Conservation (phyloP, 2,329 filamentous ascomycete species). For the Leptographium wingfieldii region DNA sequence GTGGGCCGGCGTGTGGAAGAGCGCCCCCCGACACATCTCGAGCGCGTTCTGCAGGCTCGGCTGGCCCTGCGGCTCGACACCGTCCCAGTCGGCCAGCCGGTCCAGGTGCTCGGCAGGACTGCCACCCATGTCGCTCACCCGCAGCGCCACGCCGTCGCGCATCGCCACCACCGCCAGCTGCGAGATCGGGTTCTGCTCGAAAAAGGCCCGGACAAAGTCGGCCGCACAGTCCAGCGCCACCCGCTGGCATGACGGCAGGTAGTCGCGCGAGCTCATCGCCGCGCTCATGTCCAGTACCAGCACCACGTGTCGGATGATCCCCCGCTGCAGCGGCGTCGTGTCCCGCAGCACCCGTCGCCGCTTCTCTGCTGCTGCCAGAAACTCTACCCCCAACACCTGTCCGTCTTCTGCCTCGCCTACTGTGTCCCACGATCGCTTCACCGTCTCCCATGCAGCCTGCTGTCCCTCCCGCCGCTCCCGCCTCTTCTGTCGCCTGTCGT, state of each 20-base stretch:
- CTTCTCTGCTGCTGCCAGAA: constrained; percentile 74
- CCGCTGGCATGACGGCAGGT: constrained; percentile 76
- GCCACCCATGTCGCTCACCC: constrained; percentile 80
- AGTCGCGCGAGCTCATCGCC: constrained; percentile 90
- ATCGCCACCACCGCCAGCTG: constrained; percentile 89
- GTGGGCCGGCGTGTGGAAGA: constrained; percentile 89
- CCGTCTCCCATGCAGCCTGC: constrained; percentile 51
- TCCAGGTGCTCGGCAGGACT: constrained; percentile 83
- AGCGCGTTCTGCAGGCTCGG: constrained; percentile 87
- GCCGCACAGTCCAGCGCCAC: constrained; percentile 71
- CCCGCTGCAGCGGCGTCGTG: constrained; percentile 87
- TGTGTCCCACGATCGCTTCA: constrained; percentile 57
- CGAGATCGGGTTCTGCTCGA: constrained; percentile 96
- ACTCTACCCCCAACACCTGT: constrained; percentile 60
- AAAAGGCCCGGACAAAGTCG: constrained; percentile 87
- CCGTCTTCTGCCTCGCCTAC: constrained; percentile 71
- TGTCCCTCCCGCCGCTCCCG: constrained; percentile 10
- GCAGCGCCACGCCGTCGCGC: constrained; percentile 77
- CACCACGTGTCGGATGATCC: constrained; percentile 93
- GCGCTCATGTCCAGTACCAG: constrained; percentile 85
- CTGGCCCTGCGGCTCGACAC: constrained; percentile 57
- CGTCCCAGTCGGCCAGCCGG: constrained; percentile 54
- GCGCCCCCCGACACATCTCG: constrained; percentile 81
- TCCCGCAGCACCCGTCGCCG: constrained; percentile 72
- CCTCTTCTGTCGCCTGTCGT: constrained; percentile 9